Base-by-base conservation (phyloP, 2,329 filamentous ascomycete species). In the Sporothrix humicola region DNA sequence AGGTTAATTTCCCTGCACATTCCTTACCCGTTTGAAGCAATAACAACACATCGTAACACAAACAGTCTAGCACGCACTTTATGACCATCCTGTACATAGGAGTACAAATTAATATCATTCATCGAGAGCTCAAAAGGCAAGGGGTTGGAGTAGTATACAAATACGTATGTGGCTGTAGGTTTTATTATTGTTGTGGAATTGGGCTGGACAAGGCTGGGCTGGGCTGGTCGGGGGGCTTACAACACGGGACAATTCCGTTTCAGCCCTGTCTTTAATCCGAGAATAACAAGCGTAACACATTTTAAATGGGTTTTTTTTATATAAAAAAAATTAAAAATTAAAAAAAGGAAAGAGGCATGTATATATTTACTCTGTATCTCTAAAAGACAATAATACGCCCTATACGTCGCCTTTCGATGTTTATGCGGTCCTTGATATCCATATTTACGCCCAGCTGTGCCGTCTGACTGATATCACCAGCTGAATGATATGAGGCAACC, bases 201-300 rank as follows among this genome's bases (percentile, higher is more conserved):
- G 26, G 56, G 12, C 56, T n/a, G 7, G 59, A 44, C 59, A 9
- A 63, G 59, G 59, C 59, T 63, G 59, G 59, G 59, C 59, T 63
- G 59, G 8, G 59, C 31, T 13, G 59, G 37, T 7, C n/a, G 56
- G 12, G 13, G 31, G 56, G 23, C 23, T 37, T 37, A 59, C 23
- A 58, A 31, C 3, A 56, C 20, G 26, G 7, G 26, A 61, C 58
- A 42, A 37, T 20, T n/a, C 2, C 15, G 17, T 31, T 37, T 61
- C 58, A 61, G 58, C 31, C 58, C 58, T 42, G 15, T 9, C 26
- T 23, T 26, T 56, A 7, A 56, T 42, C 58, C 26, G 26, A 37
- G 6, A 37, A n/a, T 5, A 61, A 13, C 58, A 61, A n/a, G 7
- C 31, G 31, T 37, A 17, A 17, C 50, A 52, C 48, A 26, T 26